These are phyloP conservation scores for Mucor racemosus DNA, from an alignment of 371 early-diverging fungal species.

Conservation along the genomic window DNA sequence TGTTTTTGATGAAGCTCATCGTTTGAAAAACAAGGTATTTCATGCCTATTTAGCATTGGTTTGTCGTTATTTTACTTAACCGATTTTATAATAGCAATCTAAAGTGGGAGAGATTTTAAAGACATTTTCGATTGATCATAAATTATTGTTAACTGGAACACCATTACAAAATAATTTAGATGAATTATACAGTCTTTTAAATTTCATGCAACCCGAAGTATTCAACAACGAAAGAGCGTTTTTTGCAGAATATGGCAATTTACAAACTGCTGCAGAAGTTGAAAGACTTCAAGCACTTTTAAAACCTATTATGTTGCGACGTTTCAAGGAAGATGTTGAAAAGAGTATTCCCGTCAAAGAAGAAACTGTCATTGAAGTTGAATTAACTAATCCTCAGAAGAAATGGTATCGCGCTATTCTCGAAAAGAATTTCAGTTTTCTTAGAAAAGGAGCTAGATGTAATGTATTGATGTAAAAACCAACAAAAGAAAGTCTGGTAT, in stretches of 20 bases:
- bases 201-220: slow-evolving; percentile 88
- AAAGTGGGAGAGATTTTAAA: slow-evolving; percentile 53
- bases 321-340: slow-evolving; percentile 89
- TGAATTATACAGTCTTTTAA: slow-evolving; percentile 91
- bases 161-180: slow-evolving; percentile 94
- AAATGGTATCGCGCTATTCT: slow-evolving; percentile 90
- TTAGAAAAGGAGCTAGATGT: slow-evolving; percentile 69
- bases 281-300: slow-evolving; percentile 68
- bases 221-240: slow-evolving; percentile 69
- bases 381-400: slow-evolving; percentile 84
- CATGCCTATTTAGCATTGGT: not conserved
- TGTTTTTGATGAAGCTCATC: slow-evolving; percentile 97
- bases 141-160: slow-evolving; percentile 60
- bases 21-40: slow-evolving; percentile 82
- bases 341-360: slow-evolving; percentile 85
- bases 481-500: not conserved
- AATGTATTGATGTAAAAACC: slow-evolving; percentile 9
- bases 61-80: not conserved
- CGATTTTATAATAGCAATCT: slow-evolving; percentile 29
- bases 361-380: slow-evolving; percentile 91
- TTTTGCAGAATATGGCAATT: slow-evolving; percentile 77
- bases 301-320: slow-evolving; percentile 77
- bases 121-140: slow-evolving; percentile 52
- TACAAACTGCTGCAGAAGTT: slow-evolving; percentile 81
- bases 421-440: slow-evolving; percentile 86